Evolutionary conservation across 345 rosid species (phyloP), one percentile per base, ranked within the genome.

Genomic region (Corchorus olitorius): DNA sequence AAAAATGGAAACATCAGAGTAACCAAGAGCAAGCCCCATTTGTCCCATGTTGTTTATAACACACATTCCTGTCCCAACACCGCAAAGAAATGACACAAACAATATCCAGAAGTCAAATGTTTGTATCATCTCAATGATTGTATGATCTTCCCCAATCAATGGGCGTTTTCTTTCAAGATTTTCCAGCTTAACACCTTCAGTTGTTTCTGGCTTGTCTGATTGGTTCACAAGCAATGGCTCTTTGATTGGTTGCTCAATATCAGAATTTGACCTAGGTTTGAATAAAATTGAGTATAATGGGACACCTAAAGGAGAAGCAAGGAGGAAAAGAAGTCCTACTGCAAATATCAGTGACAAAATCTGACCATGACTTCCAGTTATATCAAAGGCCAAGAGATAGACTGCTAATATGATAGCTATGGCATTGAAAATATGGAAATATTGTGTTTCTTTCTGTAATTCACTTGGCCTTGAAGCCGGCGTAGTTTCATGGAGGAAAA

Each of bases 11-110:
- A 82, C 86, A 37, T 90, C 84, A 0, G 80, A 49, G 83, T 82
- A 81, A 20, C 91, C 94, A 65, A 86, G 91, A 37, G 92, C 87
- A 19, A 77, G 84, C 50, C 88, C 87, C 72, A 90, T 90, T 76
- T 90, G 94, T 12, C 87, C 94, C 87, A 88, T 81, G 74, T 90
- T 90, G 81, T 90, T 85, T 81, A 88, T 87, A 37, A 87, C 86
- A 0, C 83, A 79, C 80, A 90, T 54, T 41, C 92, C 92, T 5
- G 94, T 80, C 1, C 94, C 92, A 6, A 84, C 88, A 1, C 89
- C 94, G 48, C 86, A 83, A 7, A 90, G 72, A 67, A 90, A 84
- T 13, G 94, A 90, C 41, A 87, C 8, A 39, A 88, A 90, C 80
- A 88, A 34, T 3, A 90, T 58, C 92, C 94, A 90, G 80, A 90